Conservation (phyloP, 1,284 basidiomycete genomes). For the Moesziomyces aphidis region DNA sequence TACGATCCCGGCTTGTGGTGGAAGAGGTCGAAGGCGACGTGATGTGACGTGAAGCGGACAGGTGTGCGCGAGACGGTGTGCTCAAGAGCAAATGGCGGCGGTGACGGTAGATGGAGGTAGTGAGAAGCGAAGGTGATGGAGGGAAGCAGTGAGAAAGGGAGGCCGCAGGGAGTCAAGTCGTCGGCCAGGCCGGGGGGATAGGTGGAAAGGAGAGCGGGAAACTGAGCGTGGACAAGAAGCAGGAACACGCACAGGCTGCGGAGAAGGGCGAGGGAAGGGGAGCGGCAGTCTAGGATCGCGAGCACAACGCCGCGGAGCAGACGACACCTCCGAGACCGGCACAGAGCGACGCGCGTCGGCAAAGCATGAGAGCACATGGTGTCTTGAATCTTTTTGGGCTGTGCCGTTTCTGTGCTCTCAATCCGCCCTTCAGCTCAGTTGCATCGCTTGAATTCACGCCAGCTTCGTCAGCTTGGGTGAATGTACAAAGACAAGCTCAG, state of each 20-base stretch:
- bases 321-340: background rate
- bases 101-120: background rate
- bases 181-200: no score
- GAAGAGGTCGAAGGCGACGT: background rate
- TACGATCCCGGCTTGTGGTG: no score
- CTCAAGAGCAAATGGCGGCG: no score
- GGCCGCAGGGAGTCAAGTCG: no score
- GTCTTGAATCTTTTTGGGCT: no score
- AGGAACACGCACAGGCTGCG: background rate
- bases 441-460: no score
- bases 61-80: no score
- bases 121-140: background rate
- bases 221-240: background rate
- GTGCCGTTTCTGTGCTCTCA: background rate
- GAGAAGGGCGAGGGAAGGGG: background rate
- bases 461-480: no score
- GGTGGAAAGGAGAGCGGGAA: background rate
- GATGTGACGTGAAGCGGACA: no score
- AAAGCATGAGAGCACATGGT: background rate
- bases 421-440: background rate
- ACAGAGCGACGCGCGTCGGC: background rate
- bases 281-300: background rate
- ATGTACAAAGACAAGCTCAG: no score
- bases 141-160: background rate
- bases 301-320: background rate